A percentile compares a stretch with the other conserved stretches of the same genome.
Conservation (phyloP, 176 grass and related monocot genomes). For the Triticum dicoccoides region DNA sequence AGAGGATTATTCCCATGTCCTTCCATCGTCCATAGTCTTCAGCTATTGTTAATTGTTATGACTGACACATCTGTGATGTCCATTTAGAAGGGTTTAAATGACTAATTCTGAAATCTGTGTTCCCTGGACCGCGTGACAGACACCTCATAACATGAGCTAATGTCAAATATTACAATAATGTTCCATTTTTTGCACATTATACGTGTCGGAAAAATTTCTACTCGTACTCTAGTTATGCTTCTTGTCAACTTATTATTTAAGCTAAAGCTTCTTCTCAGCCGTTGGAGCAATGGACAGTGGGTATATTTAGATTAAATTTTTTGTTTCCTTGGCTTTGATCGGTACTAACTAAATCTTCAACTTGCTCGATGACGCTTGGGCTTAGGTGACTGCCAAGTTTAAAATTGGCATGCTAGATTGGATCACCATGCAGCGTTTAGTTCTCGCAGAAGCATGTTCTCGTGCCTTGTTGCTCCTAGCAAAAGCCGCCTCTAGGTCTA, state of each 20-base stretch:
- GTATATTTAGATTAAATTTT: background rate
- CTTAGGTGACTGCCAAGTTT: background rate
- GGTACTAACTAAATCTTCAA: background rate
- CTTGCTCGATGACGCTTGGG: background rate
- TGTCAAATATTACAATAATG: conserved; percentile 10
- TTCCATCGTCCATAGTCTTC: background rate
- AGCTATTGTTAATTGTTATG: background rate
- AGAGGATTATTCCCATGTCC: conserved; percentile 30
- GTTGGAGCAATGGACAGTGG: background rate
- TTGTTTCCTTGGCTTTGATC: background rate
- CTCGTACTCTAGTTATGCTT: background rate
- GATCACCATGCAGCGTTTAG: background rate
- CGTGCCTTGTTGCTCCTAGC: background rate
- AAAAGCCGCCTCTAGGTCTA: background rate
- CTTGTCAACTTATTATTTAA: conserved; percentile 9
- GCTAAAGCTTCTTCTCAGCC: background rate
- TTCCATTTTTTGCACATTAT: background rate
- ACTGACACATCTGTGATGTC: conserved; percentile 2
- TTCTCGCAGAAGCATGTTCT: background rate
- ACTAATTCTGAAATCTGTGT: background rate
- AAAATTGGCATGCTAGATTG: background rate
- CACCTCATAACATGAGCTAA: background rate
- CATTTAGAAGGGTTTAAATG: background rate
- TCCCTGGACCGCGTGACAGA: background rate
- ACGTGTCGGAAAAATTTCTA: too few species aligned